A percentile compares a stretch with the other conserved stretches of the same genome.
Evolutionary conservation across 2,329 filamentous ascomycete genomes (phyloP).

Genomic region (Calonectria hongkongensis): DNA sequence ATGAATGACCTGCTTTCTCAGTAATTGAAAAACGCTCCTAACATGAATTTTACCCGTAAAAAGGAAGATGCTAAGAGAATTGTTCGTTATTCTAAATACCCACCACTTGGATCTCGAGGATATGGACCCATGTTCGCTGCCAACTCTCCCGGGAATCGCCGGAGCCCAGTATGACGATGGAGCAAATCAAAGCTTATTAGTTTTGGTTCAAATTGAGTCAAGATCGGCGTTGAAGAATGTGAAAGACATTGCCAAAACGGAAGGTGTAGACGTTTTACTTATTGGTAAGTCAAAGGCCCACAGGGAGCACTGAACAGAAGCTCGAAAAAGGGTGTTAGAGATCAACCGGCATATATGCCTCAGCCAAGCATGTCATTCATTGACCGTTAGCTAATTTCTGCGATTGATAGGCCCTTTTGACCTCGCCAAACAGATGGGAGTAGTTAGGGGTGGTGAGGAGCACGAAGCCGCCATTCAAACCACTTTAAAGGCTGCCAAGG

Average conservation of each 20-base stretch:
- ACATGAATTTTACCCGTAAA: neutral
- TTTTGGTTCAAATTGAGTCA: constrained; percentile 31
- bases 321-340: neutral
- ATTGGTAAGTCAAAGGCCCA: constrained; percentile 17
- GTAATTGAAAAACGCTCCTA: neutral
- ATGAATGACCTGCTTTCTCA: neutral
- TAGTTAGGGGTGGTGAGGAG: constrained; percentile 26
- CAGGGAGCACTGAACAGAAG: neutral
- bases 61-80: constrained; percentile 27
- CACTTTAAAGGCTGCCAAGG: constrained; percentile 14
- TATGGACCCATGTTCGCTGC: constrained; percentile 29
- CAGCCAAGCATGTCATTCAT: neutral
- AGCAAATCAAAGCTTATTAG: constrained; percentile 13
- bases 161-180: constrained; percentile 24
- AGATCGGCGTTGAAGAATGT: constrained; percentile 27
- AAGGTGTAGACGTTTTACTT: constrained; percentile 28
- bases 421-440: constrained; percentile 29
- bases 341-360: neutral
- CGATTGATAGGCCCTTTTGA: constrained; percentile 25
- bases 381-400: neutral
- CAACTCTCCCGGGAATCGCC: neutral
- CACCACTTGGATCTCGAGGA: constrained; percentile 25
- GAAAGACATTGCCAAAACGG: constrained; percentile 17
- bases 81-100: constrained; percentile 27
- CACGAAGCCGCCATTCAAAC: constrained; percentile 27